Evolutionary conservation across 352 stramenopile species (phyloP).

Genomic region (Globisporangium splendens): DNA sequence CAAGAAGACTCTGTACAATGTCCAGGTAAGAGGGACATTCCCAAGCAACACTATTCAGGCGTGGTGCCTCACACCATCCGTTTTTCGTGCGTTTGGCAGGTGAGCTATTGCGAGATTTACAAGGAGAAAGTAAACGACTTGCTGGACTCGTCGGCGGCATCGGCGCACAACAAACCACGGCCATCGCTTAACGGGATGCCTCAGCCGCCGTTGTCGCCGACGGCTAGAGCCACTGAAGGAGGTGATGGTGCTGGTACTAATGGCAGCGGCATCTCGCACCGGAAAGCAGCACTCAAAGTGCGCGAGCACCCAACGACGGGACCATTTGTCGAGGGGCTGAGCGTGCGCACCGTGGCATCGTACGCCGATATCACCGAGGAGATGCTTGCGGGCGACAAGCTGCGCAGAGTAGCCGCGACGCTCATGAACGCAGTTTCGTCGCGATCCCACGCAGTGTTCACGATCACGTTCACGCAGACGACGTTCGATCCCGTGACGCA

Average conservation of each 20-base stretch:
- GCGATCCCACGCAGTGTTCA: conserved; percentile 96
- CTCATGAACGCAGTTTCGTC: conserved; percentile 96
- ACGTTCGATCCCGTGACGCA: conserved; percentile 59
- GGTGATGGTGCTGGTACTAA: neutral
- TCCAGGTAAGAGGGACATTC: conserved; percentile 37
- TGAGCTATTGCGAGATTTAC: conserved; percentile 87
- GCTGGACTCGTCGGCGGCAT: conserved; percentile 31
- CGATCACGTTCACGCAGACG: conserved; percentile 89
- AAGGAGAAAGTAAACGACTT: conserved; percentile 86
- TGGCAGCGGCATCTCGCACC: neutral
- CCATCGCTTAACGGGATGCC: neutral
- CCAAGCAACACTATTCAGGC: too few species aligned
- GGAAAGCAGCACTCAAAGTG: conserved; percentile 46
- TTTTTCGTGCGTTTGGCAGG: conserved; percentile 15
- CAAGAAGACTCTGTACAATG: conserved; percentile 30
- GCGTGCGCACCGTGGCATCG: conserved; percentile 54
- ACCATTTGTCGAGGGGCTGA: conserved; percentile 82
- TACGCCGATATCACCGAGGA: conserved; percentile 82
- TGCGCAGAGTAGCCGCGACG: conserved; percentile 92
- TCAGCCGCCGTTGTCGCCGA: conserved; percentile 24
- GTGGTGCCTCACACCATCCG: neutral
- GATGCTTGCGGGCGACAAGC: conserved; percentile 90
- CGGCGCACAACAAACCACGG: neutral
- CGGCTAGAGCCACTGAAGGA: conserved; percentile 4
- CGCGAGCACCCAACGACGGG: conserved; percentile 80